Conservation (phyloP, 352 stramenopile species). For the Globisporangium alternatum region DNA sequence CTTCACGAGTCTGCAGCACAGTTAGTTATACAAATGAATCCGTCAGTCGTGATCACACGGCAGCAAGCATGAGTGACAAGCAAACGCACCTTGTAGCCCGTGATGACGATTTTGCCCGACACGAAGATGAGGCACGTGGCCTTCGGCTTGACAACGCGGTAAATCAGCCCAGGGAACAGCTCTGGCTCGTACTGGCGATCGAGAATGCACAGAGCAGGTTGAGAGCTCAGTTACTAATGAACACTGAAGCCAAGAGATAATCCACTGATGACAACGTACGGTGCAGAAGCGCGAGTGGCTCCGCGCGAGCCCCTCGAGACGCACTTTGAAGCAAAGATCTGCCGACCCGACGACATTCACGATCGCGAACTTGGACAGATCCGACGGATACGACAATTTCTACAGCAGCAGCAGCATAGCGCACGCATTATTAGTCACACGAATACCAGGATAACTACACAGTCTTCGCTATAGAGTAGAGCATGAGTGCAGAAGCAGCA, state of each 20-base stretch:
- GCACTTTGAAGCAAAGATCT: constrained; percentile 88
- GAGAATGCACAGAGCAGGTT: neutral
- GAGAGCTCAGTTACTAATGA: neutral
- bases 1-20: constrained; percentile 14
- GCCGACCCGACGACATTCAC: constrained; percentile 90
- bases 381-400: constrained; percentile 58
- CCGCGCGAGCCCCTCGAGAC: constrained; percentile 64
- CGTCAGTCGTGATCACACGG: neutral
- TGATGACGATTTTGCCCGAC: constrained; percentile 76
- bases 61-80: neutral
- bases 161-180: constrained; percentile 97
- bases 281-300: constrained; percentile 66
- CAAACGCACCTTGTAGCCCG: constrained; percentile 78
- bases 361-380: constrained; percentile 44
- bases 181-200: constrained; percentile 92
- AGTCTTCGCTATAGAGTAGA: neutral
- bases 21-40: neutral
- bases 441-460: neutral
- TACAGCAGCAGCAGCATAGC: constrained; percentile 14
- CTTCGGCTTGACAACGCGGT: constrained; percentile 91
- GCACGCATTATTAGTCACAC: neutral
- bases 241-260: neutral
- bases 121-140: constrained; percentile 75
- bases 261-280: constrained; percentile 42
- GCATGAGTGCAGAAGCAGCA: neutral